A percentile compares a stretch with the other conserved stretches of the same genome.
These are phyloP conservation scores for Yamadazyma siamensis DNA, from an alignment of 1,139 yeast species.

Conservation along the genomic window DNA sequence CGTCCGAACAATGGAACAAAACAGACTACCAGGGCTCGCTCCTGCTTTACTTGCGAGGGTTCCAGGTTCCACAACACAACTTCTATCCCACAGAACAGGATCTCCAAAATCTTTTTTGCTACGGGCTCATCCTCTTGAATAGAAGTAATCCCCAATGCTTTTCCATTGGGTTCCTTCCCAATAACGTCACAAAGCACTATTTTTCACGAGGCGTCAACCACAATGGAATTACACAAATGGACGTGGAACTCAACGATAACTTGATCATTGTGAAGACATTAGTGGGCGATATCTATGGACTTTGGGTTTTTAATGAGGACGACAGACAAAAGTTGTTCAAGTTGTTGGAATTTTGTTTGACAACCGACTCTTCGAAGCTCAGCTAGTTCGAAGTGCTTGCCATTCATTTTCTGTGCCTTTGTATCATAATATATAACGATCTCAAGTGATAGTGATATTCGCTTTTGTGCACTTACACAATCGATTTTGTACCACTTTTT, in stretches of 20 bases:
- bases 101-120: conserved; percentile 57
- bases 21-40: conserved; percentile 78
- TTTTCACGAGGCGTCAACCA: conserved; percentile 39
- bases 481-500: no score
- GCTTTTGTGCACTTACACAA: no score
- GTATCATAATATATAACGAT: no score
- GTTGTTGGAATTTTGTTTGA: conserved; percentile 56
- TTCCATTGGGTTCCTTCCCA: conserved; percentile 72
- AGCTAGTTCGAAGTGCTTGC: neutral
- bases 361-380: conserved; percentile 20
- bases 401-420: neutral
- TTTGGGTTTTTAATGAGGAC: conserved; percentile 80
- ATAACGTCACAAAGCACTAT: conserved; percentile 43
- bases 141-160: conserved; percentile 75
- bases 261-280: conserved; percentile 76
- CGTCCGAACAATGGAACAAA: conserved; percentile 74
- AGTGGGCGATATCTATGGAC: conserved; percentile 77
- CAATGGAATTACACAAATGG: conserved; percentile 51
- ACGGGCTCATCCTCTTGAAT: conserved; percentile 76
- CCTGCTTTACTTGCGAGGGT: conserved; percentile 70
- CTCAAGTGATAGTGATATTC: no score
- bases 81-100: conserved; percentile 28
- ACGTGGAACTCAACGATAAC: conserved; percentile 74
- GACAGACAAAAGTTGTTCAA: conserved; percentile 65
- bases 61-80: conserved; percentile 23